Base-by-base conservation (phyloP, 2,329 filamentous ascomycete species). In the Colletotrichum orchidophilum region DNA sequence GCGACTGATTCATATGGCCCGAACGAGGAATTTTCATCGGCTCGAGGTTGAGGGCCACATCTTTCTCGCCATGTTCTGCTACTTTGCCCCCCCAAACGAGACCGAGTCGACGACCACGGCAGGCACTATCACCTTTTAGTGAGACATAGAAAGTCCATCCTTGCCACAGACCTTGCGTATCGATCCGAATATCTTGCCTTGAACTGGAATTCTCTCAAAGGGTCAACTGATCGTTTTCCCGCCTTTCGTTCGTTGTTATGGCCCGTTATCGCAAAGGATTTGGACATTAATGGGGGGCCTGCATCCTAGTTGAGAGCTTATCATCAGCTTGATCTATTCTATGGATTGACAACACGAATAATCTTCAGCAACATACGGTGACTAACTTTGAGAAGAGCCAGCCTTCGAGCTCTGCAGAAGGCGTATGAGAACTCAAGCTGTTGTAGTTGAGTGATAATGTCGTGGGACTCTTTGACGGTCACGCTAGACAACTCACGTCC, bases 61-160 rank as follows among this genome's bases (percentile, higher is more conserved):
- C 27, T 87, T 86, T 72, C 82, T 82, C 29, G 86, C 85, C 0
- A 83, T 85, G 6, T 83, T 88, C 35, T 83, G 81, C 52, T 83
- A 82, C 1, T 77, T 90, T 3, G 83, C 86, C 42, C 76, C 78
- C 4, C 71, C 26, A 9, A 33, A 52, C 18, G 26, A 46, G 6
- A 15, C n/a, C 5, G 12, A 35, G 15, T 15, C 13, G 39, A 6
- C 12, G 21, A 33, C 12, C n/a, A n/a, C n/a, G n/a, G n/a, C n/a
- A n/a, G n/a, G n/a, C n/a, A n/a, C n/a, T n/a, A n/a, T n/a, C n/a
- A n/a, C n/a, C n/a, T n/a, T 13, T 12, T 11, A 5, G 18, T 0
- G 7, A 31, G 58, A n/a, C 29, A 63, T 11, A 93, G 80, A 75
- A 86, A 92, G 76, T 92, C 92, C 82, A 91, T 90, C 50, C 90